Evolutionary conservation across 257 asterid species (phyloP).

Genomic region (Lycium barbarum): DNA sequence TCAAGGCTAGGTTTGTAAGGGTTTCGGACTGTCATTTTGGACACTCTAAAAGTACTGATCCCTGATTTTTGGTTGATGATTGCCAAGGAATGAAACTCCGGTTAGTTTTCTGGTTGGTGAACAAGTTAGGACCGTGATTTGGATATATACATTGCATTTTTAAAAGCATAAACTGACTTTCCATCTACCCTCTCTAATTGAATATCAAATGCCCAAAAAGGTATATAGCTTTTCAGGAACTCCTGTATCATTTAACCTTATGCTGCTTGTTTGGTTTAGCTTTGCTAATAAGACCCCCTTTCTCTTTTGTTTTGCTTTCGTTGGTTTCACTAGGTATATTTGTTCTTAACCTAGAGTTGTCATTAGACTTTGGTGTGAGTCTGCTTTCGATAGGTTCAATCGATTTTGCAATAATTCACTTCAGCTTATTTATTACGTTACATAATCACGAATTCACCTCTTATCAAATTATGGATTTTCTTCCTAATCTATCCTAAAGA

Average conservation of each 20-base stretch:
- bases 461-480: too few relatives aligned
- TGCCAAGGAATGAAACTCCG: slow-evolving; percentile 23
- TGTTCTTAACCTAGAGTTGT: too few relatives aligned
- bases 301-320: not conserved
- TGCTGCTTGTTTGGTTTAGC: not conserved
- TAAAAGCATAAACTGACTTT: not conserved
- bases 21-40: slow-evolving; percentile 15
- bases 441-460: too few relatives aligned
- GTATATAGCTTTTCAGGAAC: not conserved
- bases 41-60: not conserved
- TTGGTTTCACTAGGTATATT: not conserved
- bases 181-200: not conserved
- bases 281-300: not conserved
- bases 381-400: too few relatives aligned
- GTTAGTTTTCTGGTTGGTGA: slow-evolving; percentile 29
- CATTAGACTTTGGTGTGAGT: too few relatives aligned
- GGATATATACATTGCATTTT: slow-evolving; percentile 18
- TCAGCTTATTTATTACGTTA: too few relatives aligned
- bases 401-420: too few relatives aligned
- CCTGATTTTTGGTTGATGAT: slow-evolving; percentile 31
- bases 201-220: not conserved
- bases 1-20: not conserved
- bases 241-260: not conserved
- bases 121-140: not conserved
- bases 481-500: too few relatives aligned